Evolutionary conservation across 2,329 filamentous ascomycete species (phyloP), one percentile per base, ranked within the genome.

Genomic region (Orbilia oligospora): DNA sequence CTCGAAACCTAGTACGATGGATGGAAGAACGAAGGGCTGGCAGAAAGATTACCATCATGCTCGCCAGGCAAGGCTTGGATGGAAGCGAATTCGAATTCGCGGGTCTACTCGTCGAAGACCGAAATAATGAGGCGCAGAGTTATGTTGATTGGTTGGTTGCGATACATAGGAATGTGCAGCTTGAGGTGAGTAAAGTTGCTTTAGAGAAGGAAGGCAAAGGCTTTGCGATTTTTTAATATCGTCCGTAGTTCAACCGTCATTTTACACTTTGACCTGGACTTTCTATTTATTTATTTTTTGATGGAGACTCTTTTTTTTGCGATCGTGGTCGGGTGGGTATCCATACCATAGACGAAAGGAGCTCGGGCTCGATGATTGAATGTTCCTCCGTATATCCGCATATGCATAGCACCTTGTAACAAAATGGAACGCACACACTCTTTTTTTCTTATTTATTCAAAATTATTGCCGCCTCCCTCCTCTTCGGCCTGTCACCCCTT

Each of bases 101-200:
- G 6, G 88, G 94, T 67, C 87, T 97, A 85, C 85, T 99, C 81
- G 90, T 97, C 36, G 96, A 99, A 85, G 96, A 99, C 83, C 89
- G 96, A 81, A 98, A 98, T 84, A 97, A 97, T 81, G 96, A 99
- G 86, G 96, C 96, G 41, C 94, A 97, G 86, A 97, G 93, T 83
- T 99, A 98, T 85, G 96, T 98, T 38, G 96, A 99, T 86, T 99
- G 96, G 96, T 87, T 99, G 83, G 96, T 99, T 73, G 93, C 97
- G 85, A 88, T 98, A 80, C 96, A 99, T 85, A 91, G 95, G 82
- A 91, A 92, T 81, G 96, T 99, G 80, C 94, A 97, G 84, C 87
- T 97, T 80, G 96, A 99, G 88, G 90, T 91, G 84, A 85, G 88
- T 85, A 24, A 44, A 48, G 58, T 22, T 20, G 36, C 55, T 33